phyloP scores from a whole-genome alignment of 2,329 filamentous ascomycete genomes.

The Talaromyces verruculosus region DNA sequence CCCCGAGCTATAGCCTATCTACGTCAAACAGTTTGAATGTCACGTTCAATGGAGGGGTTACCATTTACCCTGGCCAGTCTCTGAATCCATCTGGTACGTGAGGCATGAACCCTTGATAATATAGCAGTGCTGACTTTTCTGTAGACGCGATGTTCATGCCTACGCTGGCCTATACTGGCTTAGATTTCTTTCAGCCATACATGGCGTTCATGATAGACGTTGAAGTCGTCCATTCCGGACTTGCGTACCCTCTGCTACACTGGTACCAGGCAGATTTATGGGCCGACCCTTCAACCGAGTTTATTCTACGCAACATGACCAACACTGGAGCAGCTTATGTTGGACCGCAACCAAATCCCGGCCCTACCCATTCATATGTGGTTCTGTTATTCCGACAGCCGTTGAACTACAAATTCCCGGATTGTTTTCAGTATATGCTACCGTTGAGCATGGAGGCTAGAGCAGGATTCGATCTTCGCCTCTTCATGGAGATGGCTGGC shows the following conservation, averaged over 20 bases:
- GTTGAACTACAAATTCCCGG: background rate
- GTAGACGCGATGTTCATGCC: background rate
- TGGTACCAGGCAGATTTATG: conserved; percentile 3
- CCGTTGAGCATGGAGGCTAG: background rate
- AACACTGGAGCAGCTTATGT: background rate
- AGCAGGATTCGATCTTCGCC: background rate
- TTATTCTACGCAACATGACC: background rate
- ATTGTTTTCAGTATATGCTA: background rate
- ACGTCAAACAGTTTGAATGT: background rate
- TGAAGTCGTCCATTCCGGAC: background rate
- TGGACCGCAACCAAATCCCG: background rate
- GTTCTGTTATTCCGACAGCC: background rate
- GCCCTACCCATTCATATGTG: background rate
- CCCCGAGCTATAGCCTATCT: background rate
- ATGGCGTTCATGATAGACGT: conserved; percentile 4
- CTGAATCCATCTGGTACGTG: background rate
- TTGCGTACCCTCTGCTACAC: background rate
- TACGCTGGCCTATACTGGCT: background rate
- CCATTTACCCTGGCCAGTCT: background rate
- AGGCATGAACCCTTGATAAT: background rate
- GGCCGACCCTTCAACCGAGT: background rate
- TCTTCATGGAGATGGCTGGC: background rate
- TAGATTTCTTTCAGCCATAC: background rate
- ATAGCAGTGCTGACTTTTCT: background rate
- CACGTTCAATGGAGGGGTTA: background rate